These are phyloP conservation scores for Taphrina populina DNA, from an alignment of 1,139 yeast species.

Conservation along the genomic window DNA sequence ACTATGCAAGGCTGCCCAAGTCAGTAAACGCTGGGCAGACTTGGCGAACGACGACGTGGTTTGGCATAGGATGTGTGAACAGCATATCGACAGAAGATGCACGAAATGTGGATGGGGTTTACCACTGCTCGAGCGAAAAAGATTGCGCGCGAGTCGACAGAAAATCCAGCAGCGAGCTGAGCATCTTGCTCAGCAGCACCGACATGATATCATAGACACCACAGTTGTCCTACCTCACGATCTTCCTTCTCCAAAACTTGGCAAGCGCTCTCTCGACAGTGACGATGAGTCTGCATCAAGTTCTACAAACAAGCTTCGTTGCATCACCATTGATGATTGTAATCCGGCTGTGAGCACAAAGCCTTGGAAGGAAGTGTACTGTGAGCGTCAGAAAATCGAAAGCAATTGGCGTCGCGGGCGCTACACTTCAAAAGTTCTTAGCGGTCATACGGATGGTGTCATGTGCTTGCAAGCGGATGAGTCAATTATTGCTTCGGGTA, in stretches of 20 bases:
- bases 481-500: conserved; percentile 48
- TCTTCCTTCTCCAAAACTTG: conserved; percentile 1
- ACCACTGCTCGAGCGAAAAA: conserved; percentile 64
- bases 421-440: conserved; percentile 62
- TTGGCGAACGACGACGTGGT: conserved; percentile 95
- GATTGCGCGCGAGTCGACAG: conserved; percentile 42
- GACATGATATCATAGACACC: no score
- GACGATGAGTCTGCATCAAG: conserved; percentile 1
- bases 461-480: conserved; percentile 79
- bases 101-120: conserved; percentile 99
- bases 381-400: conserved; percentile 86
- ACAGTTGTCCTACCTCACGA: no score
- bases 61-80: conserved; percentile 98
- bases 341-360: conserved; percentile 44
- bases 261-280: conserved; percentile 5
- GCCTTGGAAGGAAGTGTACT: conserved; percentile 95
- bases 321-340: conserved; percentile 10
- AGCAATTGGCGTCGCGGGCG: conserved; percentile 90
- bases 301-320: neutral
- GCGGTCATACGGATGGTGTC: conserved; percentile 86
- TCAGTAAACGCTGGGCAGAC: conserved; percentile 76
- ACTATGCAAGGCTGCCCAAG: conserved; percentile 89
- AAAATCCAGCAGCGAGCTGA: conserved; percentile 39
- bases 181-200: conserved; percentile 18
- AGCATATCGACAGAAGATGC: conserved; percentile 93